These are phyloP conservation scores for Diaporthe ilicicola DNA, from an alignment of 2,329 filamentous ascomycete species.

Conservation along the genomic window DNA sequence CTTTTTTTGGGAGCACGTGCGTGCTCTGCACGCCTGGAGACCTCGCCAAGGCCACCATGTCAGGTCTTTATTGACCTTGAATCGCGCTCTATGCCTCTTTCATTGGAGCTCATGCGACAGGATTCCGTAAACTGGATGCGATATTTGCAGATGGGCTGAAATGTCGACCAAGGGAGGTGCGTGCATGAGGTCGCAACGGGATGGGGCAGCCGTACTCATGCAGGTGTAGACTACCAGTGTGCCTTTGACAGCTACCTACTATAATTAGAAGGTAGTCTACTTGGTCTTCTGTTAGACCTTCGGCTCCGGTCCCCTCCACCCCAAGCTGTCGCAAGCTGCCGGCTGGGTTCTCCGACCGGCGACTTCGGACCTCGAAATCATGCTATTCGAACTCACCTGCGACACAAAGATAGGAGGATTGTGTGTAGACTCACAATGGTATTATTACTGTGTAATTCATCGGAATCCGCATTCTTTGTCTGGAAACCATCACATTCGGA, in stretches of 20 bases:
- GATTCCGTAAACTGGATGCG: conserved; percentile 11
- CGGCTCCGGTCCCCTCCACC: conserved; percentile 1
- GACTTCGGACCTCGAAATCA: conserved; percentile 11
- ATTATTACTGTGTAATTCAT: neutral
- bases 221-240: neutral
- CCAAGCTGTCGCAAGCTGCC: neutral
- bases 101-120: conserved; percentile 1
- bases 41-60: neutral
- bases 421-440: neutral
- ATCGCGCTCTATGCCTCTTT: neutral
- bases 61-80: neutral
- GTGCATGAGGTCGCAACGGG: neutral
- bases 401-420: neutral
- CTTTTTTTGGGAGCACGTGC: neutral
- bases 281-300: no score
- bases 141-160: neutral
- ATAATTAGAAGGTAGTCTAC: no score
- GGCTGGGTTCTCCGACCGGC: neutral
- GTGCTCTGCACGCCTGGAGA: neutral
- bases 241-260: no score
- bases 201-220: neutral
- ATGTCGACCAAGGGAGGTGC: neutral
- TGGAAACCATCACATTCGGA: neutral
- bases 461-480: neutral
- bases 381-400: neutral